Percentiles rank a stretch among this genome's conserved stretches.
These are phyloP conservation scores for Colletotrichum orchidophilum DNA, from an alignment of 2,329 filamentous ascomycete species.

Conservation along the genomic window DNA sequence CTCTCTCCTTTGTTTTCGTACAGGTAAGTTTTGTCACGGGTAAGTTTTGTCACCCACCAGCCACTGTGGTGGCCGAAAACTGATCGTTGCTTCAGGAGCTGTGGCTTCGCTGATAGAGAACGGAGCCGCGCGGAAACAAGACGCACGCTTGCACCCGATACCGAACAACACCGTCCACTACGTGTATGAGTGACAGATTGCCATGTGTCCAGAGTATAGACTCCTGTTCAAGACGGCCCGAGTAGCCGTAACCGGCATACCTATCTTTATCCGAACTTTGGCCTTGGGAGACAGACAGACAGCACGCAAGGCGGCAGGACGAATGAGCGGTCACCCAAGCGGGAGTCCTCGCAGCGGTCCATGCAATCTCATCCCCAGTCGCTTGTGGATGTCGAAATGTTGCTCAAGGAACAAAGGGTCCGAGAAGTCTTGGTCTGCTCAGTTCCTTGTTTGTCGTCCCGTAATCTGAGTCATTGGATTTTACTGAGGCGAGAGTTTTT, in stretches of 20 bases:
- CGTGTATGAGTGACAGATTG: not conserved
- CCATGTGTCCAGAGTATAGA: not conserved
- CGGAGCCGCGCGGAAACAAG: constrained; percentile 5
- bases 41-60: not conserved
- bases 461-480: not conserved
- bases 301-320: not conserved
- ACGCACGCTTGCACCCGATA: not conserved
- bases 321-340: constrained; percentile 3
- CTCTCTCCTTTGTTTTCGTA: not conserved
- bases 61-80: constrained; percentile 11
- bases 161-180: not conserved
- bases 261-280: not conserved
- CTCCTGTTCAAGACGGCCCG: constrained; percentile 5
- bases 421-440: not conserved
- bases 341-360: not conserved
- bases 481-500: not conserved
- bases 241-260: constrained; percentile 4
- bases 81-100: constrained; percentile 3
- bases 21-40: no score
- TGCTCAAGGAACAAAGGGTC: not conserved
- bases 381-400: not conserved
- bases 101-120: constrained; percentile 21
- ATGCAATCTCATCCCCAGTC: not conserved
- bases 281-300: not conserved
- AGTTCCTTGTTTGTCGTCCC: not conserved